Base-by-base conservation (phyloP, 495 filamentous ascomycete species). In the Neurospora tetraspora region DNA sequence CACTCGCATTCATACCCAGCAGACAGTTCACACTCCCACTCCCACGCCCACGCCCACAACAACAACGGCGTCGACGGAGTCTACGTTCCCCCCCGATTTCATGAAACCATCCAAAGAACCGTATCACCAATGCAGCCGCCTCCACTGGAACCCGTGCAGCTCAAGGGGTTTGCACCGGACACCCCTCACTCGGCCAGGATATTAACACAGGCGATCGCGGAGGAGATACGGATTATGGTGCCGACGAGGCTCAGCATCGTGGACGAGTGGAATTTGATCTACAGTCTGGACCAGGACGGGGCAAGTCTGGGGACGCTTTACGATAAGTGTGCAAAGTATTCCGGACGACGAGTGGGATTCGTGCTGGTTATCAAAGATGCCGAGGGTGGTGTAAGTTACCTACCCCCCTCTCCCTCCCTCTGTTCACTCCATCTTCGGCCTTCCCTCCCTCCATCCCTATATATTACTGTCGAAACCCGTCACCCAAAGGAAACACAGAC, bases 241-340 rank as follows among this genome's bases (percentile, higher is more conserved):
- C 96, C 96, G 1, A 85, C 94, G 69, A 87, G 95, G 27, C 82
- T 98, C 71, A 92, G 97, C 80, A 87, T 99, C 16, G 88, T 89
- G 72, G 94, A 98, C 73, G 89, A 89, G 73, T 99, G 96, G 96
- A 84, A 85, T 39, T 82, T 98, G 23, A 88, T 89, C 36, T 99
- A 98, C 83, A 95, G 92, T 74, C 86, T 99, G n/a, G 94, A 97
- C 75, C 90, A 94, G 81, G 89, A 99, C 81, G 96, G 96, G 39
- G 92, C 93, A 72, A 96, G 93, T 73, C 83, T 99, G 8, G 86
- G 85, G 36, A 98, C 96, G 14, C 84, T 99, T 39, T 99, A 98
- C 81, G 88, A 93, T 71, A 91, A 91, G 74, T 93, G 89, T 76
- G 84, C 77, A 18, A 72, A 73, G 39, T 85, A 90, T 72, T 81